Base-by-base conservation (phyloP, 352 stramenopile species). In the Globisporangium yorkense region DNA sequence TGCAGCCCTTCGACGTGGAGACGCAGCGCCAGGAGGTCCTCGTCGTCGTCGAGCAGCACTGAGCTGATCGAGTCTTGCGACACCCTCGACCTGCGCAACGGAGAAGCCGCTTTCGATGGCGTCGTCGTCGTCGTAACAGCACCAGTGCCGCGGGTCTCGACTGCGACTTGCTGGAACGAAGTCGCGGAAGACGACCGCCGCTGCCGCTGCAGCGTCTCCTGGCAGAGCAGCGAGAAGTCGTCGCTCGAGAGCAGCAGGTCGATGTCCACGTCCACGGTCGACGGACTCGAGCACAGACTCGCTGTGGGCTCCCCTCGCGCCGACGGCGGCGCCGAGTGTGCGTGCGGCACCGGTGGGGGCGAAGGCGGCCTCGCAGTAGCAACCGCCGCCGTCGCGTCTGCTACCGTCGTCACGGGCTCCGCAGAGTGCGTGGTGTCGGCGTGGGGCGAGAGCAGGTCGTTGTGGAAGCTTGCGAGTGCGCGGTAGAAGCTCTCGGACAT, bases 141-240 rank as follows among this genome's bases (percentile, higher is more conserved):
- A 43, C 10, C 37, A 43, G 13, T 51, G 5, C 62, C 67, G 7
- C 74, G 72, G 0, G 70, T 74, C 51, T 88, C 78, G 15, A 70
- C 74, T 1, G 75, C 66, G 2, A 83, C 75, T 41, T 86, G 75
- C 5, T 67, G 52, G 44, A 47, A 6, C 27, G 67, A 41, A 33
- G 69, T 62, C 27, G 20, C 27, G 37, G 51, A 54, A 40, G 51
- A 48, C 37, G 35, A 29, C 44, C 50, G 47, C 47, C 52, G 45
- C 62, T 74, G 35, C 27, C 60, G 54, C 18, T 59, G 33, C 13
- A 88, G 50, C 33, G 68, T 75, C 39, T 83, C 68, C 2, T 72
- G 68, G 21, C 74, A 78, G 10, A 88, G 62, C 48, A 88, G 40
- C 9, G 75, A 82, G 61, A 88, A 87, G 51, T 72, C 70, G 47